Evolutionary conservation across 352 stramenopile genomes (phyloP), one percentile per base, ranked within the genome.

Genomic region (Peronospora tabacina): DNA sequence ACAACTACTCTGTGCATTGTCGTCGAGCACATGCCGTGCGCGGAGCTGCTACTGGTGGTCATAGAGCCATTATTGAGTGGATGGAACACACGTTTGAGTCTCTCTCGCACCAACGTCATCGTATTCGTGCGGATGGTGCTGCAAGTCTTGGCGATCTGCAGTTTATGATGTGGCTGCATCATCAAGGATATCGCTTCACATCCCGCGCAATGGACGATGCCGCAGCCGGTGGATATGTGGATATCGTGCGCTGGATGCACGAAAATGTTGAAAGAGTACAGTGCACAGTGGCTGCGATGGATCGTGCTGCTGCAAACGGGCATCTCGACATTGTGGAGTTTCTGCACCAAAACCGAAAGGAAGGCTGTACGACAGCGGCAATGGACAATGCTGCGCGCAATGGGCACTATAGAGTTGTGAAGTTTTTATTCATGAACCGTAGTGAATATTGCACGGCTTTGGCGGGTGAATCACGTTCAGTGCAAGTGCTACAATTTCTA

Each of bases 371-470:
- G 12, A 65, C 58, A 22, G 48, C 28, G 15, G 67, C 67, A 8
- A 69, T 76, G 63, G 67, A 76, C n/a, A 40, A 51, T 17, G 63
- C 67, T 12, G 67, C 67, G 16, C 49, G 33, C 5, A 68, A 69
- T 20, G 63, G 63, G 1, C 63, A 73, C 30, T 20, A 59, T 10
- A 39, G 63, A 1, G 19, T 76, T 4, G 60, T 76, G 19, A 24
- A 61, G n/a, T 76, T 69, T 47, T 47, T 76, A 12, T 49, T 66
- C 12, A 41, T 22, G 3, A 58, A 76, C 39, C 60, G 67, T 15
- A 61, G 60, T 17, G 67, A 76, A 39, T 68, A 61, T 42, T 75
- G 66, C 41, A 68, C 66, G 3, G 42, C 51, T 7, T 30, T 61
- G 34, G 59, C 60, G 0, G 52, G 59, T 10, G 59, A 71, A 30